A percentile compares a stretch with the other conserved stretches of the same genome.
These are phyloP conservation scores for Solanum hybrid DNA, from an alignment of 305 asterid genomes.

Conservation along the genomic window DNA sequence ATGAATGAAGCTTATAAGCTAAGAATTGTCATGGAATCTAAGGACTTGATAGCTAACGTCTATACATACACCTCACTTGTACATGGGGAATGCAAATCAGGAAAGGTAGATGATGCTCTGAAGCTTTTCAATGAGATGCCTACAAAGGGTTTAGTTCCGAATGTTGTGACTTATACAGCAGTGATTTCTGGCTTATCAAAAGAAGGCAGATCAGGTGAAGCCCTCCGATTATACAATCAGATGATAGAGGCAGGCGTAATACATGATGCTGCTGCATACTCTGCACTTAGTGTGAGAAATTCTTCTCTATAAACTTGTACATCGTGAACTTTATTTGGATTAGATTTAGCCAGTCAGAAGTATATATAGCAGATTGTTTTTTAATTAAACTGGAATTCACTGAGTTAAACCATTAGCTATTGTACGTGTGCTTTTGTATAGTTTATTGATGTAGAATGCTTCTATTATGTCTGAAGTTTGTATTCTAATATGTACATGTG, in stretches of 20 bases:
- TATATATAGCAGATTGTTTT: background rate
- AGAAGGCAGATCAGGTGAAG: conserved; percentile 64
- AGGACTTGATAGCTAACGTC: conserved; percentile 15
- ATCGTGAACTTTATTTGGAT: background rate
- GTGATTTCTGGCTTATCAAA: conserved; percentile 55
- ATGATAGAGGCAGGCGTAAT: conserved; percentile 57
- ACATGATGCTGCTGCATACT: conserved; percentile 57
- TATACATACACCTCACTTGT: conserved; percentile 20
- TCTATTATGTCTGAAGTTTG: background rate
- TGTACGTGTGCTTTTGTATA: background rate
- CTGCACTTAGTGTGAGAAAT: conserved; percentile 26
- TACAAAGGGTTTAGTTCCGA: conserved; percentile 28
- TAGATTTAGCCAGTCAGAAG: background rate
- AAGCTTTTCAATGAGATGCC: conserved; percentile 50
- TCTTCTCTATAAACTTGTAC: background rate
- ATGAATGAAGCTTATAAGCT: conserved; percentile 18
- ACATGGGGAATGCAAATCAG: conserved; percentile 34
- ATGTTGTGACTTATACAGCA: conserved; percentile 43
- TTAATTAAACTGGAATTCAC: background rate
- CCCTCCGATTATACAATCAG: conserved; percentile 59
- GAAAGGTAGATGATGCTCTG: conserved; percentile 50
- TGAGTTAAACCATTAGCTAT: background rate
- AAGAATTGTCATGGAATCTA: conserved; percentile 15
- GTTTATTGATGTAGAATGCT: background rate
- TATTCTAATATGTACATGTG: background rate